Percentiles rank a stretch among this genome's conserved stretches.
phyloP scores from a whole-genome alignment of 1,284 basidiomycete genomes.

The Mycena citricolor region DNA sequence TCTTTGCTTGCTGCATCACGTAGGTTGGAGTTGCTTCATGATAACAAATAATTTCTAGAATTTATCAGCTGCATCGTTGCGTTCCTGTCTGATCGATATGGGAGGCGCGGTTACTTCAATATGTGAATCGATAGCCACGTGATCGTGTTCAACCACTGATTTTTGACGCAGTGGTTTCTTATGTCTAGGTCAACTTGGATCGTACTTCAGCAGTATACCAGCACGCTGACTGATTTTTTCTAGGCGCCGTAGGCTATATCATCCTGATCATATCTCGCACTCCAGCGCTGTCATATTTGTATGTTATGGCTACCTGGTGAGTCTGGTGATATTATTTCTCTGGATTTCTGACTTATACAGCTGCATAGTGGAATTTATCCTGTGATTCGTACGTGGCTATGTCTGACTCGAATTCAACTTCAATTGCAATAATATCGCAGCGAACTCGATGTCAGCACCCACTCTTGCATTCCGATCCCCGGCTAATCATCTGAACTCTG shows the following conservation, averaged over 20 bases:
- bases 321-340: constrained; percentile 30
- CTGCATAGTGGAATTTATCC: constrained; percentile 51
- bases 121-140: constrained; percentile 40
- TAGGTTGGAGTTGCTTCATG: constrained; percentile 55
- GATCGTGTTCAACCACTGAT: neutral
- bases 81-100: constrained; percentile 36
- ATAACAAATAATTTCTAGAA: neutral
- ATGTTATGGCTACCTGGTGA: constrained; percentile 60
- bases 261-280: constrained; percentile 60
- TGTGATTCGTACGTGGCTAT: constrained; percentile 28
- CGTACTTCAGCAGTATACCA: too few relatives aligned
- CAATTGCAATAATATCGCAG: constrained; percentile 30
- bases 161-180: constrained; percentile 13
- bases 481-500: constrained; percentile 6
- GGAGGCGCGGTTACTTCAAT: constrained; percentile 57
- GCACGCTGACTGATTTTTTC: constrained; percentile 28
- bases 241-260: constrained; percentile 52
- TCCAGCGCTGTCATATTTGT: constrained; percentile 62
- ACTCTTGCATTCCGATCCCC: neutral
- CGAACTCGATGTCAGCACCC: constrained; percentile 58
- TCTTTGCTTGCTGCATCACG: constrained; percentile 62
- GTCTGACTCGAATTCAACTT: neutral
- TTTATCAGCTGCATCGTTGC: constrained; percentile 32
- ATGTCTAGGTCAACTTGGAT: too few relatives aligned
- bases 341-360: constrained; percentile 50